Conservation (phyloP, 2,329 filamentous ascomycete species). For the Paracoccidioides brasiliensis region DNA sequence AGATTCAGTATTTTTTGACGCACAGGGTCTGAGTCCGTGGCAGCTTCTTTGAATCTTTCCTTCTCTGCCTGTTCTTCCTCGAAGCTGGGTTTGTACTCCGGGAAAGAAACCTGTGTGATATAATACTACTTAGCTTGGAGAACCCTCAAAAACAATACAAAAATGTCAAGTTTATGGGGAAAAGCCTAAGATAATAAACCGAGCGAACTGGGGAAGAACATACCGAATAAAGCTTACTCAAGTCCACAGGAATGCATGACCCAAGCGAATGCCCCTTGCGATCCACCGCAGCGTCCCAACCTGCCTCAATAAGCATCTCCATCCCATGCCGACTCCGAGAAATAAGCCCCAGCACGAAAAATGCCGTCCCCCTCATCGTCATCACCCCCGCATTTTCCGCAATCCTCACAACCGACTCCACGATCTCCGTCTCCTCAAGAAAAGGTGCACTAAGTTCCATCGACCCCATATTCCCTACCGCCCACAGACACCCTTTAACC, state of each 20-base stretch:
- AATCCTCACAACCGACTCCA: conserved; percentile 74
- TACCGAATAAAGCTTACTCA: conserved; percentile 67
- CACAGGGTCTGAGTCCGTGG: conserved; percentile 46
- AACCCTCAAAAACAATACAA: neutral
- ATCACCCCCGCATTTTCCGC: conserved; percentile 80
- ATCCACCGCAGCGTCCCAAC: conserved; percentile 87
- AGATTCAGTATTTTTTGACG: conserved; percentile 70
- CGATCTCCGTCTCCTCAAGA: conserved; percentile 77
- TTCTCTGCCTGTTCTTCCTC: conserved; percentile 30
- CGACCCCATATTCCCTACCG: conserved; percentile 91
- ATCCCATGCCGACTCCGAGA: conserved; percentile 84
- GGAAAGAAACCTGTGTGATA: conserved; percentile 21
- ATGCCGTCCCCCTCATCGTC: conserved; percentile 87
- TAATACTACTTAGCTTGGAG: neutral
- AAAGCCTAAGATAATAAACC: neutral
- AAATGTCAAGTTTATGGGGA: too few species aligned
- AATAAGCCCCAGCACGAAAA: conserved; percentile 87
- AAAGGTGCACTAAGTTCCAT: conserved; percentile 97
- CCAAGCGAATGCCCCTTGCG: conserved; percentile 71
- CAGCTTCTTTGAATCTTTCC: conserved; percentile 43
- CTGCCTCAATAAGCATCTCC: conserved; percentile 75
- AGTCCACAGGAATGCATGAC: conserved; percentile 69
- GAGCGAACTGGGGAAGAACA: conserved; percentile 21
- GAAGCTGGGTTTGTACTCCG: conserved; percentile 27
- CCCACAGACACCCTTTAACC: conserved; percentile 95